Evolutionary conservation across 352 stramenopile species (phyloP), one percentile per base, ranked within the genome.

Genomic region (Hyaloperonospora brassicae): DNA sequence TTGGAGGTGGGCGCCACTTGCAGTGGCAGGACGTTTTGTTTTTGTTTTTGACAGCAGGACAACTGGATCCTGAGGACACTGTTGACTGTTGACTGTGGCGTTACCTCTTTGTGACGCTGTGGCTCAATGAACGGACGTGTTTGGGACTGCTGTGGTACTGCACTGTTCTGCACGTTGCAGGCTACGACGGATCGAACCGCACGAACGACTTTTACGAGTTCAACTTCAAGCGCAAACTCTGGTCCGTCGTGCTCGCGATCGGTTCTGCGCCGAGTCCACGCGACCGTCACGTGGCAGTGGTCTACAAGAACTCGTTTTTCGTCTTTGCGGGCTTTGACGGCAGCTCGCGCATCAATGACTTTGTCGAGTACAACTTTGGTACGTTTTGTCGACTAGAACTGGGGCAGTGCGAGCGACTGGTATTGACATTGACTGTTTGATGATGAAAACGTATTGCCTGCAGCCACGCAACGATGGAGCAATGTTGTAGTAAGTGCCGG

Each of bases 191-290:
- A 1, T 86, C 74, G 9, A 92, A 90, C 61, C 84, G 92, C 43
- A 81, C 97, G 44, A 97, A 97, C 66, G 92, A 97, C 68, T 97
- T 97, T 60, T 95, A 95, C 61, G 74, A 89, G 52, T 98, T 95
- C 76, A 88, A 87, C 64, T 95, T 97, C 54, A 85, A 76, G 51
- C 79, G 77, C 55, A 87, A 87, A 47, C 56, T 80, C 27, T 93
- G 83, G 83, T 74, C 79, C 1, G 67, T 86, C 25, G 74, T 93
- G 57, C 61, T 79, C 5, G 76, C 80, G 12, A 75, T 83, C 17
- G 82, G 76, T 11, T 66, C 67, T 21, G 79, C 70, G 27, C 92
- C 94, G 12, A 95, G 73, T 59, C 90, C 95, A 48, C 84, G 95
- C 42, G 95, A 98, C 79, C 87, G 95, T 48, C 95, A 98, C 68